Conservation (phyloP, 345 rosid species). For the Pugionium dolabratum region DNA sequence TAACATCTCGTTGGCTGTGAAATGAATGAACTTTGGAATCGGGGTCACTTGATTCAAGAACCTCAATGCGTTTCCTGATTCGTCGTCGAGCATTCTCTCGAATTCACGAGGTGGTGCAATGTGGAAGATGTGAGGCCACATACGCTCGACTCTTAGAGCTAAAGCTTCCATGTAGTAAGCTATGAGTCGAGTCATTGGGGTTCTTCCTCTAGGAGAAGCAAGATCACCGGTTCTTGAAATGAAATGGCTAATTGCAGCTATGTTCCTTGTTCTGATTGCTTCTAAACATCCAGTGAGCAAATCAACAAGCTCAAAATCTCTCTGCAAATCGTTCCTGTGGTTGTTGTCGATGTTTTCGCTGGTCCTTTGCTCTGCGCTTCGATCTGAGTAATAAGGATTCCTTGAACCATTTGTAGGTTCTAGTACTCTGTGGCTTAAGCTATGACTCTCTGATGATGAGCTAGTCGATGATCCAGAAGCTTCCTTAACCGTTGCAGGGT, state of each 20-base stretch:
- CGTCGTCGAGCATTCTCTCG: slow-evolving; percentile 73
- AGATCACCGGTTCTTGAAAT: slow-evolving; percentile 75
- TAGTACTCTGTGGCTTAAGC: slow-evolving; percentile 53
- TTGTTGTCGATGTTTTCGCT: slow-evolving; percentile 52
- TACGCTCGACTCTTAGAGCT: slow-evolving; percentile 71
- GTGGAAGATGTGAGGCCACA: slow-evolving; percentile 92
- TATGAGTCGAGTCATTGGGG: slow-evolving; percentile 64
- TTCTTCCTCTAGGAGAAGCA: slow-evolving; percentile 75
- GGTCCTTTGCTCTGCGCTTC: slow-evolving; percentile 45
- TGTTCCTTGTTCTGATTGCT: slow-evolving; percentile 71
- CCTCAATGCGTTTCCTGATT: slow-evolving; percentile 74
- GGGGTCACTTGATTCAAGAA: slow-evolving; percentile 90
- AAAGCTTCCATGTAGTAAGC: slow-evolving; percentile 89
- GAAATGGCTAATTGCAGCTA: slow-evolving; percentile 60
- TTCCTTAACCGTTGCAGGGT: slow-evolving; percentile 57
- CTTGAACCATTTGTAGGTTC: slow-evolving; percentile 46
- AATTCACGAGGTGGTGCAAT: slow-evolving; percentile 75
- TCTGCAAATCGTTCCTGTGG: slow-evolving; percentile 46
- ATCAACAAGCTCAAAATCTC: slow-evolving; percentile 76
- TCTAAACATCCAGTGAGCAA: slow-evolving; percentile 76
- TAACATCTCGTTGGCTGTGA: slow-evolving; percentile 87
- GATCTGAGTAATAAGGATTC: slow-evolving; percentile 49
- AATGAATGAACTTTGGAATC: slow-evolving; percentile 87
- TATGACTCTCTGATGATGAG: slow-evolving; percentile 70
- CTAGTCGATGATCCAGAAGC: slow-evolving; percentile 79